These are phyloP conservation scores for Stemphylium lycopersici DNA, from an alignment of 2,329 filamentous ascomycete species.

Conservation along the genomic window DNA sequence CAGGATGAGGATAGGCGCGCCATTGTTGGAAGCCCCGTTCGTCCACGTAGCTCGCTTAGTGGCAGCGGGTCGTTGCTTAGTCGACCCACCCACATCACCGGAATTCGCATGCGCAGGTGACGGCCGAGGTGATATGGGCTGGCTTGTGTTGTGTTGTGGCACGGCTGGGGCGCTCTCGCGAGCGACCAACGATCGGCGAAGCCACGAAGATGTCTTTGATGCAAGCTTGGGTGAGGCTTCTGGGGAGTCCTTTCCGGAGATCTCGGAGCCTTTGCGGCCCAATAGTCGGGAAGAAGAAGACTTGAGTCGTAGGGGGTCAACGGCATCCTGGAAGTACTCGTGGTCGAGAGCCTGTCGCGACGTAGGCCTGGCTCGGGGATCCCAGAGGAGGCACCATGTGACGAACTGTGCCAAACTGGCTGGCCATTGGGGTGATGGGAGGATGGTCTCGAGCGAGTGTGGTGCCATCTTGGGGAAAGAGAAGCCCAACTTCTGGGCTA, in stretches of 20 bases:
- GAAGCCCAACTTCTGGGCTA: slow-evolving; percentile 96
- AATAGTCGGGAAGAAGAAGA: slow-evolving; percentile 84
- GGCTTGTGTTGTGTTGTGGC: slow-evolving; percentile 50
- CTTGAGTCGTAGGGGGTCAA: slow-evolving; percentile 91
- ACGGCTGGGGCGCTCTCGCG: slow-evolving; percentile 71
- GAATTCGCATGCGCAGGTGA: slow-evolving; percentile 53
- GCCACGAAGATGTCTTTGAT: slow-evolving; percentile 89
- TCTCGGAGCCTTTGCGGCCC: slow-evolving; percentile 87
- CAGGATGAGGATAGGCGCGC: slow-evolving; percentile 91
- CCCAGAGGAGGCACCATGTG: slow-evolving; percentile 99
- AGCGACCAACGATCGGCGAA: slow-evolving; percentile 90
- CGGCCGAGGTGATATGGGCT: slow-evolving; percentile 51
- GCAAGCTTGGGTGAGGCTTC: slow-evolving; percentile 66
- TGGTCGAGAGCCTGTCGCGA: slow-evolving; percentile 93
- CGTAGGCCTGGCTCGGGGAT: slow-evolving; percentile 88
- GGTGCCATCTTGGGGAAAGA: slow-evolving; percentile 99
- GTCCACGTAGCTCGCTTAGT: slow-evolving; percentile 93
- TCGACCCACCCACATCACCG: slow-evolving; percentile 50
- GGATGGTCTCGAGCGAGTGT: slow-evolving; percentile 92
- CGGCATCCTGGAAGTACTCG: slow-evolving; percentile 91
- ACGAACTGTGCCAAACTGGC: slow-evolving; percentile 87
- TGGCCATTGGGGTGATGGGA: slow-evolving; percentile 91
- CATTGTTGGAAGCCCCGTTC: slow-evolving; percentile 74
- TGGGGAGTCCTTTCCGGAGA: slow-evolving; percentile 66
- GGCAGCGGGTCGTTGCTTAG: slow-evolving; percentile 63